Conservation (phyloP, 805 yeast species). For the Wickerhamomyces alni region DNA sequence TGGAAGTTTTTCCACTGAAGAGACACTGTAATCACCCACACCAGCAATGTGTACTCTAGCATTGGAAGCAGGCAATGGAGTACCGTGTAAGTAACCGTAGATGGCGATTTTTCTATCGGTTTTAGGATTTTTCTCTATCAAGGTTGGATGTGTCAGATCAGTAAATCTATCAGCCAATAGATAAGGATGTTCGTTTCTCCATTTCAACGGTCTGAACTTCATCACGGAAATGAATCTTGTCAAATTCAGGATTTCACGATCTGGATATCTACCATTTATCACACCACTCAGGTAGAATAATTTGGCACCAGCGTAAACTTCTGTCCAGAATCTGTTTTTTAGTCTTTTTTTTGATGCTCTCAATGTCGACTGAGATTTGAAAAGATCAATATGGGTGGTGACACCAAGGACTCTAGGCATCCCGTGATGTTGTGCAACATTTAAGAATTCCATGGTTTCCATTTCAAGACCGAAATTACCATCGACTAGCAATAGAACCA, state of each 20-base stretch:
- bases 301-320: constrained; percentile 97
- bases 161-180: constrained; percentile 85
- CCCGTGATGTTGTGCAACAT: constrained; percentile 96
- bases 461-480: constrained; percentile 98
- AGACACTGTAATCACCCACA: constrained; percentile 79
- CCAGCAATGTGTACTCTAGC: constrained; percentile 93
- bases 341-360: constrained; percentile 87
- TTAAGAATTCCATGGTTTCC: constrained; percentile 99
- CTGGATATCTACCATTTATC: constrained; percentile 95
- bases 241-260: constrained; percentile 86
- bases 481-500: constrained; percentile 83
- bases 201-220: constrained; percentile 98
- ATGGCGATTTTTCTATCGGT: constrained; percentile 85
- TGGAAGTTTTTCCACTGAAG: constrained; percentile 80
- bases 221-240: constrained; percentile 91
- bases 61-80: constrained; percentile 62
- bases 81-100: constrained; percentile 93
- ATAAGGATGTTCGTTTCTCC: constrained; percentile 99
- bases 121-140: constrained; percentile 71
- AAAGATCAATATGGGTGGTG: constrained; percentile 91
- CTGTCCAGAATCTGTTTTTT: constrained; percentile 97
- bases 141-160: constrained; percentile 89
- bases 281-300: constrained; percentile 92
- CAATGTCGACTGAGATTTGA: constrained; percentile 82
- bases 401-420: constrained; percentile 97